Conservation (phyloP, 306 rosid species). For the Fragaria ananassa region DNA sequence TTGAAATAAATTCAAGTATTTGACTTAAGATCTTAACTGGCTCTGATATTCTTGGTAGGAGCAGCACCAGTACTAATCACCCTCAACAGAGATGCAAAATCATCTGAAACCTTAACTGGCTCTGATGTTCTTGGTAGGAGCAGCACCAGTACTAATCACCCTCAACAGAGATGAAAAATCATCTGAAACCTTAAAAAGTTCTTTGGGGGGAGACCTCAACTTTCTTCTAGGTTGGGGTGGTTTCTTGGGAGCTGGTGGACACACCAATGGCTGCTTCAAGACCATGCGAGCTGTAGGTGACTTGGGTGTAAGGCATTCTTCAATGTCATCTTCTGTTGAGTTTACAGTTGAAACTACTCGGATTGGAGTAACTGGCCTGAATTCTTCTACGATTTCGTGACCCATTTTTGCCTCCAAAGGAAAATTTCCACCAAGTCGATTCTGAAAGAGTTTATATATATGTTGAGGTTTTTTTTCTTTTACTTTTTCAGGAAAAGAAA, state of each 20-base stretch:
- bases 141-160: constrained; percentile 6
- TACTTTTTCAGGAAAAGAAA: neutral
- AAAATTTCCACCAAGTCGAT: neutral
- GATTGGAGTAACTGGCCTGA: constrained; percentile 49
- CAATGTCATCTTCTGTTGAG: constrained; percentile 22
- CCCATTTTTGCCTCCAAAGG: constrained; percentile 39
- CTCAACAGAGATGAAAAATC: constrained; percentile 46
- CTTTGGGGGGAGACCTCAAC: constrained; percentile 15
- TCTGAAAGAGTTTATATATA: neutral
- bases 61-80: constrained; percentile 10
- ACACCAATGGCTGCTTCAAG: constrained; percentile 28
- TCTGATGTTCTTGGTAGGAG: constrained; percentile 37
- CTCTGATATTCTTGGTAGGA: constrained; percentile 36
- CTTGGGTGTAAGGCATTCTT: constrained; percentile 50
- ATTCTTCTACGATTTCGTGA: constrained; percentile 42
- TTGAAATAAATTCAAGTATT: neutral
- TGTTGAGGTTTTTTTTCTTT: neutral
- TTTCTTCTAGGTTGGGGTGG: constrained; percentile 28
- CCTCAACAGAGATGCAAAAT: constrained; percentile 41
- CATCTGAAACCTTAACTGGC: constrained; percentile 33
- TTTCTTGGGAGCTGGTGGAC: constrained; percentile 72
- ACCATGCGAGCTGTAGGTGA: constrained; percentile 21
- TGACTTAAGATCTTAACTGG: constrained; percentile 21
- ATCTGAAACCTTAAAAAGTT: constrained; percentile 41
- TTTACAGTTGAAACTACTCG: constrained; percentile 18